Evolutionary conservation across 441 rosid genomes (phyloP), one percentile per base, ranked within the genome.

Genomic region (Brassica hybrid): DNA sequence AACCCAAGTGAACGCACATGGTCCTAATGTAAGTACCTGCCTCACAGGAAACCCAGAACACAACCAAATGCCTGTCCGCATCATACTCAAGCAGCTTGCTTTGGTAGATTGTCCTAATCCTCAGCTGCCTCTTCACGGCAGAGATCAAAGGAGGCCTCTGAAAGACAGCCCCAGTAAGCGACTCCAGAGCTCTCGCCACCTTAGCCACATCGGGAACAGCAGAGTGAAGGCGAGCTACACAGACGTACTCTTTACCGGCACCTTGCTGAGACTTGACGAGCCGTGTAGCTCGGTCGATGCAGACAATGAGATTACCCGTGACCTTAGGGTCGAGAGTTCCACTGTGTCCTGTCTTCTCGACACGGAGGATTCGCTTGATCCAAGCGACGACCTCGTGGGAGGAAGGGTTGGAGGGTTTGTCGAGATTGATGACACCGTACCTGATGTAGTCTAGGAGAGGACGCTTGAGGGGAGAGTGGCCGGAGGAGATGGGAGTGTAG

Each of bases 11-110:
- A 65, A 94, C 97, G 74, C 98, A 92, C 63, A 59, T 62, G 0
- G 98, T 94, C 86, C 97, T 91, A 17, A 94, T 95, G 63, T 94
- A 92, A 8, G 98, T 94, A 18, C 98, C 98, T 0, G 98, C 98
- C 84, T 94, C 98, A 27, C 97, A 94, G 14, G 97, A 92, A 80
- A 94, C 91, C 98, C 98, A 94, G 54, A 94, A 94, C 12, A 92
- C 98, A 70, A 92, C 94, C 83, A 94, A 87, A 83, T 94, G 95
- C 74, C 85, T 88, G 69, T 91, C 95, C 0, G 79, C 83, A 72
- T 94, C 93, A 88, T 84, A 94, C 90, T 94, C 98, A 75, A 94
- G 87, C 60, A 94, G 68, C 88, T 94, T 94, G 67, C 96, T 92
- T 52, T 92, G 91, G 30, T 91, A 92, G 10, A 94, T 89, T 12